Evolutionary conservation across 1,139 yeast genomes (phyloP).

Genomic region (Candida dubliniensis): DNA sequence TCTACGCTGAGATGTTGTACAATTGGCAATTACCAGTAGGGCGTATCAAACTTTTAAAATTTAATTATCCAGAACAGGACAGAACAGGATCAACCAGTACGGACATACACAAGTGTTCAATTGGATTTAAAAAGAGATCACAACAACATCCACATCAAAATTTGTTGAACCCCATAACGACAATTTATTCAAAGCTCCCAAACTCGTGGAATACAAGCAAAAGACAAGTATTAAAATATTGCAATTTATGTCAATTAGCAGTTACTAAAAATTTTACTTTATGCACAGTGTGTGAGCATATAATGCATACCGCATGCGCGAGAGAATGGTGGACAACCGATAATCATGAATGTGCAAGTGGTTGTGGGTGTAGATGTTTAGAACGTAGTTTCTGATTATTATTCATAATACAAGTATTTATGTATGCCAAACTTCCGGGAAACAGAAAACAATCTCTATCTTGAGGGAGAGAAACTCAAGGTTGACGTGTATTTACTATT

Average conservation of each 20-base stretch:
- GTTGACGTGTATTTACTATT: constrained; percentile 54
- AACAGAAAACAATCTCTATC: background rate
- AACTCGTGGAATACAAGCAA: constrained; percentile 38
- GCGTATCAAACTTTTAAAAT: constrained; percentile 75
- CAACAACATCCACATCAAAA: constrained; percentile 20
- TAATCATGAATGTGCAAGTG: constrained; percentile 69
- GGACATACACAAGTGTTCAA: constrained; percentile 39
- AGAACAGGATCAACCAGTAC: constrained; percentile 21
- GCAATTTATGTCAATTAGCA: constrained; percentile 65
- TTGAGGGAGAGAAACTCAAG: constrained; percentile 11
- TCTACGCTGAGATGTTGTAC: constrained; percentile 78
- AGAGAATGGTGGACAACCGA: constrained; percentile 68
- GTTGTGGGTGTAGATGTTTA: constrained; percentile 84
- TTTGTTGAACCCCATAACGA: constrained; percentile 27
- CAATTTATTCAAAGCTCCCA: constrained; percentile 21
- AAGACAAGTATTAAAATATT: constrained; percentile 35
- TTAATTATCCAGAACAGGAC: constrained; percentile 49
- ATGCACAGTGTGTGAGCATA: constrained; percentile 77
- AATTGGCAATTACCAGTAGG: constrained; percentile 82
- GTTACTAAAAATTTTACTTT: constrained; percentile 63
- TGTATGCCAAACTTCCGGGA: constrained; percentile 4
- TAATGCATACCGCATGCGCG: constrained; percentile 78
- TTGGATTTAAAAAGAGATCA: constrained; percentile 38
- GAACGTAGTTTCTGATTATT: constrained; percentile 18
- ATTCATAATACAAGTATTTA: constrained; percentile 1